Base-by-base conservation (phyloP, 2,329 filamentous ascomycete species). In the Penicillium sp. region DNA sequence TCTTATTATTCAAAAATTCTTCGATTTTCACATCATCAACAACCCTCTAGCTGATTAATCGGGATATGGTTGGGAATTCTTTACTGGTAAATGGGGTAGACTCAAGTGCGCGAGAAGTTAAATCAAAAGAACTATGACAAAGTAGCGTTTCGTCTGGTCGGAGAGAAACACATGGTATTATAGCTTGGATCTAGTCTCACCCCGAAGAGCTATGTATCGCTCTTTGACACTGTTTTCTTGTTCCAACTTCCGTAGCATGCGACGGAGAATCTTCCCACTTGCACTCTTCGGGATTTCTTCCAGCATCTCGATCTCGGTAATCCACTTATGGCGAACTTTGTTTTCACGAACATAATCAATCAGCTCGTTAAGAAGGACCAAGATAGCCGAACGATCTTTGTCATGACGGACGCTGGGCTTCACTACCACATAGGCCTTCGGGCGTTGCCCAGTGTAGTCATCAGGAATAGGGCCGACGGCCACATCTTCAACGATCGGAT, bases 211-310 rank as follows among this genome's bases (percentile, higher is more conserved):
- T 12, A 69, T 61, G 22, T 66, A 35, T 30, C 68, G 49, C 26
- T 62, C 60, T 10, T 56, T 38, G 1, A 2, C 7, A 12, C 5
- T 50, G 17, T 42, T 24, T 1, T 56, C 58, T 19, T 57, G 62
- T 42, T 69, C 68, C 13, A 55, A 38, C 13, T 85, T 81, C 64
- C 81, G 83, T 69, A 89, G 73, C 55, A 91, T 69, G 24, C 89
- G 81, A 53, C 89, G 81, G 72, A 92, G 75, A 59, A 92, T 91
- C 84, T 92, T 92, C 10, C 90, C 90, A 69, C 86, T 89, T 0
- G 89, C 84, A 71, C 87, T 90, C 83, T 92, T 92, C 13, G 90
- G 90, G 26, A 93, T 86, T 54, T 81, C 82, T 10, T 74, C 62
- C 12, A 77, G 63, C 53, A 79, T 73, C 55, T 78, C 76, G 17